phyloP scores from a whole-genome alignment of 805 yeast species.

The Yarrowia phangngaensis region DNA sequence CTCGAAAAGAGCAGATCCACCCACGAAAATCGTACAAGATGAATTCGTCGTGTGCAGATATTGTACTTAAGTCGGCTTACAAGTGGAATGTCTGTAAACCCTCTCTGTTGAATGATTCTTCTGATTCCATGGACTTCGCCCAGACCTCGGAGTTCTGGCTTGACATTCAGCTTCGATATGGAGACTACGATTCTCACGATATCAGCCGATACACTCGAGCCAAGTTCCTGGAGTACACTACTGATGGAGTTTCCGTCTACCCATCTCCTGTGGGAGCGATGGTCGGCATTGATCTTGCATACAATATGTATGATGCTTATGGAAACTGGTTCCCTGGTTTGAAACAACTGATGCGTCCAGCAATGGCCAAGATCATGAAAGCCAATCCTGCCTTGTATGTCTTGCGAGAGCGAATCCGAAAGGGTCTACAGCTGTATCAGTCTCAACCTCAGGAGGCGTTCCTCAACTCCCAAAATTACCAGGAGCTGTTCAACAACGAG shows the following conservation, averaged over 20 bases:
- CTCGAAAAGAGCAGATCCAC: constrained; percentile 87
- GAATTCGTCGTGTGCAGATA: constrained; percentile 94
- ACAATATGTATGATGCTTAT: constrained; percentile 92
- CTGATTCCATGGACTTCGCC: constrained; percentile 58
- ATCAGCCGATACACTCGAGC: constrained; percentile 90
- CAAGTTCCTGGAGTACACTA: constrained; percentile 87
- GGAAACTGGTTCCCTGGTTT: constrained; percentile 98
- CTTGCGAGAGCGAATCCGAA: constrained; percentile 86
- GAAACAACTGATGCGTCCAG: constrained; percentile 82
- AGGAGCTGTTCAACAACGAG: constrained; percentile 81
- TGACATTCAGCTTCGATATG: constrained; percentile 91
- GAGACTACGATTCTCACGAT: constrained; percentile 97
- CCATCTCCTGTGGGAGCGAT: constrained; percentile 92
- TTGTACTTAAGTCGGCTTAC: constrained; percentile 66
- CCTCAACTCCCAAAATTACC: constrained; percentile 82
- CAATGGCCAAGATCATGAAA: constrained; percentile 90
- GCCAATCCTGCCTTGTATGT: constrained; percentile 91
- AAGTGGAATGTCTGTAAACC: constrained; percentile 80
- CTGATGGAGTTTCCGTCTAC: constrained; percentile 77
- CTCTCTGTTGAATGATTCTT: constrained; percentile 66
- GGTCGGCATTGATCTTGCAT: constrained; percentile 88
- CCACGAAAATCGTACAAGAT: constrained; percentile 96
- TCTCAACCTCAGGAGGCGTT: constrained; percentile 91
- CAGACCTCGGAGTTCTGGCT: constrained; percentile 75
- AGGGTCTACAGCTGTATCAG: constrained; percentile 89